These are phyloP conservation scores for Candida dendrica DNA, from an alignment of 805 yeast genomes.

Conservation along the genomic window DNA sequence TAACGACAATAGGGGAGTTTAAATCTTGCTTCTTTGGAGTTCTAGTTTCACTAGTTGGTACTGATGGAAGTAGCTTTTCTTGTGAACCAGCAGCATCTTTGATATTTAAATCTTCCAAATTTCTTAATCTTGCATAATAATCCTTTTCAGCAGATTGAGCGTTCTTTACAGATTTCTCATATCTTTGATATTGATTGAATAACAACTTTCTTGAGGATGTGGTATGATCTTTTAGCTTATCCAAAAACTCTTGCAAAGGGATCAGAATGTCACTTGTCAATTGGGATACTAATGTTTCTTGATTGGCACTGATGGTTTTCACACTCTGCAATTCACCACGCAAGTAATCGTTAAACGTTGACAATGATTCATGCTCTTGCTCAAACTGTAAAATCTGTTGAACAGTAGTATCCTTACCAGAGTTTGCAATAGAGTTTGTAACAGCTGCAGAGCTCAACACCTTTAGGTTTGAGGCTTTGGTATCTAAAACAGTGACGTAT, in stretches of 20 bases:
- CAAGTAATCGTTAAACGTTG: background rate
- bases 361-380: too few species aligned
- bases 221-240: conserved; percentile 12
- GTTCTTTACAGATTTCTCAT: conserved; percentile 6
- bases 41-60: background rate
- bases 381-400: background rate
- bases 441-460: conserved; percentile 7
- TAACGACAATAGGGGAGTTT: background rate
- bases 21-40: background rate
- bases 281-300: conserved; percentile 4
- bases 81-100: background rate
- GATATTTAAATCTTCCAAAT: conserved; percentile 8
- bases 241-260: conserved; percentile 14
- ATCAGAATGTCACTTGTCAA: conserved; percentile 11
- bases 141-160: conserved; percentile 7
- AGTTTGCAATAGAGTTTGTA: background rate
- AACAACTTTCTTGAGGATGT: conserved; percentile 5
- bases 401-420: background rate
- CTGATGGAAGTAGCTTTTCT: background rate
- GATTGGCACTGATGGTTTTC: background rate
- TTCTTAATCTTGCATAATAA: conserved; percentile 7
- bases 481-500: conserved; percentile 13
- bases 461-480: conserved; percentile 6
- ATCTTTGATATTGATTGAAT: conserved; percentile 5
- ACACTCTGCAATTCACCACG: background rate